phyloP scores from a whole-genome alignment of 805 yeast species.

The Candida lessepsii region DNA sequence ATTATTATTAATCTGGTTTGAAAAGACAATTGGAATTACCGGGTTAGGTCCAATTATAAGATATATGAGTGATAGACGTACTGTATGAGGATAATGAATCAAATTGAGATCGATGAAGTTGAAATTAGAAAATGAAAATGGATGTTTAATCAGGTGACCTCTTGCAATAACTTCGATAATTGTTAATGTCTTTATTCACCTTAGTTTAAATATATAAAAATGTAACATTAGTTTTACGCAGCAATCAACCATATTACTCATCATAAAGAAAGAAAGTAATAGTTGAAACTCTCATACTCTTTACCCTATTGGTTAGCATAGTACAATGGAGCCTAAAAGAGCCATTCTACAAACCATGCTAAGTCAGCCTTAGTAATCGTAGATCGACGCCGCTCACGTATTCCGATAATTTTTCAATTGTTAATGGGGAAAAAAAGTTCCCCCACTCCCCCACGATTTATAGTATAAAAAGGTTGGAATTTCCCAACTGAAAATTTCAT shows the following conservation, averaged over 20 bases:
- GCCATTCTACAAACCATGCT: too few relatives aligned
- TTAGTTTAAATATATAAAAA: too few relatives aligned
- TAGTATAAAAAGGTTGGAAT: neutral
- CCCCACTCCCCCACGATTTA: neutral
- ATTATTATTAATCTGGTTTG: conserved; percentile 84
- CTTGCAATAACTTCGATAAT: too few relatives aligned
- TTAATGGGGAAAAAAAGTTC: neutral
- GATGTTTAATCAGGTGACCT: too few relatives aligned
- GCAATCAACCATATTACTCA: too few relatives aligned
- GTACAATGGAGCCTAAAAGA: too few relatives aligned
- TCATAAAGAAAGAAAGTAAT: too few relatives aligned
- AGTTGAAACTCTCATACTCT: too few relatives aligned
- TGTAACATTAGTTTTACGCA: too few relatives aligned
- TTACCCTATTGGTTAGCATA: too few relatives aligned
- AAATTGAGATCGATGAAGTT: neutral
- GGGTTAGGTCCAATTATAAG: conserved; percentile 91
- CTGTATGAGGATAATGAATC: conserved; percentile 43
- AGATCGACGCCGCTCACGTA: neutral
- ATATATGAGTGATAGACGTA: conserved; percentile 80
- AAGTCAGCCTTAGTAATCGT: neutral
- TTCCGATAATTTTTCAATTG: conserved; percentile 5
- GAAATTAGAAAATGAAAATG: too few relatives aligned
- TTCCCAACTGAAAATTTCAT: neutral
- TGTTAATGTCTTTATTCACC: too few relatives aligned
- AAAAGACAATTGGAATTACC: conserved; percentile 76